Conservation (phyloP, 2,329 filamentous ascomycete genomes). For the Epichloe bromicola region DNA sequence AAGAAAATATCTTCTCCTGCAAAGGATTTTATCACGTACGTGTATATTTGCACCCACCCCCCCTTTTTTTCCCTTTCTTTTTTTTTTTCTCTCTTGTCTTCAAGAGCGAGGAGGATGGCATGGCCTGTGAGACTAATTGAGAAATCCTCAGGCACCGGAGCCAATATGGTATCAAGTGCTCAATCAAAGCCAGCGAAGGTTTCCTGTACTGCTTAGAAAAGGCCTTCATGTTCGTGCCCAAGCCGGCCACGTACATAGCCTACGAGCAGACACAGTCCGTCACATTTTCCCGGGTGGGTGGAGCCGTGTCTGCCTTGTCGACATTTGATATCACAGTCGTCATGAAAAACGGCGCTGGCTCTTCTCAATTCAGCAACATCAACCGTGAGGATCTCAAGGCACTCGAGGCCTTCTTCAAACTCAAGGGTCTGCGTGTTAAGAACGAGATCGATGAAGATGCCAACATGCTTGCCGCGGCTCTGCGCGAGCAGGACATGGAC, state of each 20-base stretch:
- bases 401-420: slow-evolving; percentile 94
- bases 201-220: slow-evolving; percentile 96
- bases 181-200: slow-evolving; percentile 98
- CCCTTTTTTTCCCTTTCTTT: rapidly evolving
- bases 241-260: slow-evolving; percentile 92
- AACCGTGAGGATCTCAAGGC: slow-evolving; percentile 95
- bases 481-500: slow-evolving; percentile 72
- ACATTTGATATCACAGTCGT: slow-evolving; percentile 95
- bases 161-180: slow-evolving; percentile 94
- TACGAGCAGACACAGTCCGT: slow-evolving; percentile 87
- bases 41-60: slow-evolving; percentile 6
- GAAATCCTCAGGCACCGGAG: slow-evolving; percentile 55
- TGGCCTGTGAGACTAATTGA: not conserved
- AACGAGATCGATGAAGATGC: slow-evolving; percentile 97
- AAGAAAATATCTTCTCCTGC: slow-evolving; percentile 93
- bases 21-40: slow-evolving; percentile 75
- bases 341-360: slow-evolving; percentile 73
- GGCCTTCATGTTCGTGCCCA: slow-evolving; percentile 97
- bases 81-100: not conserved
- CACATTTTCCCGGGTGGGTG: slow-evolving; percentile 90
- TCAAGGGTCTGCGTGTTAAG: slow-evolving; percentile 89
- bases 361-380: slow-evolving; percentile 97
- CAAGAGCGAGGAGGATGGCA: not conserved
- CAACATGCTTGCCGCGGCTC: slow-evolving; percentile 63
- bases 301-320: slow-evolving; percentile 81